Evolutionary conservation across 2,329 filamentous ascomycete species (phyloP), one percentile per base, ranked within the genome.

Genomic region (Colletotrichum siamense): DNA sequence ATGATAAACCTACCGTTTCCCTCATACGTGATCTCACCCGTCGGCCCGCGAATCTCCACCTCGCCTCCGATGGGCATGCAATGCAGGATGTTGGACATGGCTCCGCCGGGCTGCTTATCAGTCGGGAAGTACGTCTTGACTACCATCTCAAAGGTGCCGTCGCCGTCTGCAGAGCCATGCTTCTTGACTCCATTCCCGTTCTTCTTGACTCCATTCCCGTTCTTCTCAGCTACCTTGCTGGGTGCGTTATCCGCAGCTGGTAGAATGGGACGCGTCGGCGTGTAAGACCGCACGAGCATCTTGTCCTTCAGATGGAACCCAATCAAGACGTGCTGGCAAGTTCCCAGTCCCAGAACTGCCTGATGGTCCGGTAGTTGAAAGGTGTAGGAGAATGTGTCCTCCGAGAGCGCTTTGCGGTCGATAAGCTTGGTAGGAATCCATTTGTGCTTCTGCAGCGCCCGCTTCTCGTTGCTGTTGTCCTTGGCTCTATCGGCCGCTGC

Each of bases 111-210:
- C 77, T 90, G 87, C 3, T 82, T 81, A 1, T 82, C 77, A 49
- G 82, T 84, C 0, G 89, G 88, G 71, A 88, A 89, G 79, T 91
- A 91, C 1, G 88, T 90, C 78, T 91, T 90, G 49, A 90, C 84
- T 0, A 86, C 85, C 3, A 90, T 83, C 22, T 90, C 84, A 77
- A 90, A 90, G 1, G 85, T 88, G 6, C 86, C 86, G 62, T 86
- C 81, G 26, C 85, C 83, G 66, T 88, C 82, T 3, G 2, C 36
- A 3, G 61, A 6, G 39, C 30, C 30, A 7, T 65, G 61, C 2
- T n/a, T 49, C 24, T 67, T 57, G 26, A 18, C 5, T 5, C 30
- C 44, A 1, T 66, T 61, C 0, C 59, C 57, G 5, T 36, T 32
- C 12, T 49, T 28, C 16, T 49, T 57, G 26, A 18, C 5, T 5